A percentile compares a stretch with the other conserved stretches of the same genome.
Evolutionary conservation across 352 stramenopile species (phyloP).

Genomic region (Pythium dissotocum): DNA sequence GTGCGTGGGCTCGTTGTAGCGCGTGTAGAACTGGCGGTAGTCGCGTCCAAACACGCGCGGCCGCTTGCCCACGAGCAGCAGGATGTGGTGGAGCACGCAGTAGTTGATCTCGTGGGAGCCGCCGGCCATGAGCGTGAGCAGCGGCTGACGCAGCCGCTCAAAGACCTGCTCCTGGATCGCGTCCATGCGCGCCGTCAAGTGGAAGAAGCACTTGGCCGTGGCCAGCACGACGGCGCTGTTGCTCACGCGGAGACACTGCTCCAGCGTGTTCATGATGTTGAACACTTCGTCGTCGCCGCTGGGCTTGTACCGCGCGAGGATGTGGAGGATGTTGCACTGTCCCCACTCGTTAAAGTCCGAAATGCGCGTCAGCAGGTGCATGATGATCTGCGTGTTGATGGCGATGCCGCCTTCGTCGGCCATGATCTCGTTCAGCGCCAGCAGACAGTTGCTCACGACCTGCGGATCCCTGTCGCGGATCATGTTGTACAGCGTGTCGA

Average conservation of each 20-base stretch:
- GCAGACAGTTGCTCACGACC: slow-evolving; percentile 97
- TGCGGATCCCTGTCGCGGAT: slow-evolving; percentile 96
- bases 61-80: slow-evolving; percentile 94
- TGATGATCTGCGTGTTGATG: slow-evolving; percentile 96
- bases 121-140: slow-evolving; percentile 97
- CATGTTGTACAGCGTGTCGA: slow-evolving; percentile 99
- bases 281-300: slow-evolving; percentile 95
- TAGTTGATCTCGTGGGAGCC: slow-evolving; percentile 94
- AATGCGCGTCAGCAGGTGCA: slow-evolving; percentile 97
- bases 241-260: slow-evolving; percentile 94
- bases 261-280: slow-evolving; percentile 98
- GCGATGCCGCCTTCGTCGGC: slow-evolving; percentile 95
- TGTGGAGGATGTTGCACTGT: slow-evolving; percentile 95
- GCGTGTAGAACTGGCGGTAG: slow-evolving; percentile 97
- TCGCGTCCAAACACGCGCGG: slow-evolving; percentile 97
- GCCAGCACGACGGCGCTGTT: slow-evolving; percentile 96
- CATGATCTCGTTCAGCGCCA: slow-evolving; percentile 99
- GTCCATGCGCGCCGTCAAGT: slow-evolving; percentile 93
- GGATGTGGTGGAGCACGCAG: slow-evolving; percentile 96
- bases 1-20: slow-evolving; percentile 98
- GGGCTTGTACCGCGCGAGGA: slow-evolving; percentile 95
- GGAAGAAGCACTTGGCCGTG: slow-evolving; percentile 97
- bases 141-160: slow-evolving; percentile 92
- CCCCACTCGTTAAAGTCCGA: slow-evolving; percentile 99
- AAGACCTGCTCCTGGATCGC: slow-evolving; percentile 89